Base-by-base conservation (phyloP, 2,329 filamentous ascomycete species). In the Aureobasidium sp. region DNA sequence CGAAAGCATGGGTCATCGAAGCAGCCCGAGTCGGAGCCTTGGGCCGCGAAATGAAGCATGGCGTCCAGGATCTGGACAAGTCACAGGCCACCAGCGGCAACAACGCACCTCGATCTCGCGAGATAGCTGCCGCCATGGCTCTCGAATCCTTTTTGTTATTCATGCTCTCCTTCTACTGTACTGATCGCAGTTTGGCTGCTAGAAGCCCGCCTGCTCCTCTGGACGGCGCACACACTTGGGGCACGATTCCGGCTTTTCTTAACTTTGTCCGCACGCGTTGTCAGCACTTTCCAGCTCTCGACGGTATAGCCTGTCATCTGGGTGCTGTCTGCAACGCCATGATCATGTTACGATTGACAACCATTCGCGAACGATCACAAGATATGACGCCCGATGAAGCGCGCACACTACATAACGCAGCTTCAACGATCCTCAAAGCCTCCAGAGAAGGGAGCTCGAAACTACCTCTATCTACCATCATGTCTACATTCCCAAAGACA, bases 21-120 rank as follows among this genome's bases (percentile, higher is more conserved):
- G 81, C 79, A 18, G 74, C 74, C 58, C 79, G 79, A 38, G 71
- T 81, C 50, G 80, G 81, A 43, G 73, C 71, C 4, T 75, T 81
- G 62, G 82, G 82, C 13, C 78, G 80, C 10, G 75, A 79, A 1
- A 72, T 84, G n/a, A 85, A 85, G 72, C 81, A 84, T 62, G 77
- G 81, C 56, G 77, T 78, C 3, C 65, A 69, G 50, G 71, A 70
- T 31, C 65, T 71, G 23, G 73, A 72, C 64, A 23, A 56, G 20
- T 13, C 51, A 20, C 18, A 55, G 9, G 10, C 36, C 8, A 40
- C 3, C 4, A 43, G 20, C 29, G 25, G 42, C 23, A 25, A 45
- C 15, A 29, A 16, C 13, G 38, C 56, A 25, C 43, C 70, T 74
- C 25, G 77, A 80, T 31, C 71, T 29, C 43, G 53, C 50, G 78